Percentiles rank a stretch among this genome's conserved stretches.
Conservation (phyloP, 352 stramenopile species). For the Salisapilia sapeloensis region DNA sequence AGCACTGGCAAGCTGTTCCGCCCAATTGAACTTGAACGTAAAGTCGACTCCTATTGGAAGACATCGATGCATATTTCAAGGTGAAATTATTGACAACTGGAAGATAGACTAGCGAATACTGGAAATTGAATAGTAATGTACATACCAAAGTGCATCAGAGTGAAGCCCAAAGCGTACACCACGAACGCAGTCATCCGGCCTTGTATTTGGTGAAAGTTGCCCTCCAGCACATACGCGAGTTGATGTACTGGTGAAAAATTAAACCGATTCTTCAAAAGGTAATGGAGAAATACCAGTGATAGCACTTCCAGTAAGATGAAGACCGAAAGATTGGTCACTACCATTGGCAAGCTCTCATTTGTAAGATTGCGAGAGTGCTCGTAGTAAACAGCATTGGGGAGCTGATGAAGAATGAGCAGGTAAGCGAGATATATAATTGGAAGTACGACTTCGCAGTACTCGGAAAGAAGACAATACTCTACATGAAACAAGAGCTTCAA, state of each 20-base stretch:
- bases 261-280: conserved; percentile 4
- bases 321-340: conserved; percentile 6
- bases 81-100: too few species aligned
- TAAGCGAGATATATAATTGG: conserved; percentile 9
- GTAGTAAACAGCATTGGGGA: conserved; percentile 6
- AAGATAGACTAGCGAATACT: too few species aligned
- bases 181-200: conserved; percentile 8
- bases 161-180: conserved; percentile 7
- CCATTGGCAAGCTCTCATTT: too few species aligned
- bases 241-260: conserved; percentile 9
- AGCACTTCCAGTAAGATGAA: conserved; percentile 10
- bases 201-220: conserved; percentile 5
- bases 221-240: conserved; percentile 10
- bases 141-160: conserved; percentile 5
- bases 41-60: too few species aligned
- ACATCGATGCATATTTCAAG: too few species aligned
- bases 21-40: too few species aligned
- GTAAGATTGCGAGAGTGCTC: conserved; percentile 5
- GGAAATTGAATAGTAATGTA: too few species aligned
- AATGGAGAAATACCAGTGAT: conserved; percentile 6
- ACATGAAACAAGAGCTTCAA: conserved; percentile 8
- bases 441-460: conserved; percentile 12
- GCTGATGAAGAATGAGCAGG: conserved; percentile 4
- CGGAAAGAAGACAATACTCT: conserved; percentile 8
- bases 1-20: too few species aligned